Conservation (phyloP, 371 early-diverging fungal genomes). For the Gilbertella persicaria region DNA sequence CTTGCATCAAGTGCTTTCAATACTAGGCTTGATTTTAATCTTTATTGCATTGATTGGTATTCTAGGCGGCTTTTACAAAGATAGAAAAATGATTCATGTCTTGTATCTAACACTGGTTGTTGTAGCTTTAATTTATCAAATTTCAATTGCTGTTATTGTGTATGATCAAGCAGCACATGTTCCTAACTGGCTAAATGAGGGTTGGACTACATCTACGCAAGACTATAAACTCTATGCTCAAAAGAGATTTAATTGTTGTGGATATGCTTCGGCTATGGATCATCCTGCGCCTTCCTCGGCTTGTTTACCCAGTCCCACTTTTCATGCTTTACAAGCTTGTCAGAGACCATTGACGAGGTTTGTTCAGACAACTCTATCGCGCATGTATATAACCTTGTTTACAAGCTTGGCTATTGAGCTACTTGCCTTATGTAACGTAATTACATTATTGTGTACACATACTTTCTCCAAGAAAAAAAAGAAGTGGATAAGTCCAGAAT, state of each 20-base stretch:
- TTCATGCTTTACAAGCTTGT: constrained; percentile 34
- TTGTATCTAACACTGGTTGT: constrained; percentile 33
- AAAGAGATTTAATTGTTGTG: constrained; percentile 43
- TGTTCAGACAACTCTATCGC: constrained; percentile 24
- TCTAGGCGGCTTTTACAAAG: constrained; percentile 31
- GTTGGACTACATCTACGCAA: constrained; percentile 31
- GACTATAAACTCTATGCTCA: constrained; percentile 38
- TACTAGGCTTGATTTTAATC: constrained; percentile 38
- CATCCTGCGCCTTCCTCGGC: constrained; percentile 27
- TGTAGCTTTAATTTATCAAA: constrained; percentile 38
- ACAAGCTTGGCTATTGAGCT: constrained; percentile 35
- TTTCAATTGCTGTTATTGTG: constrained; percentile 34
- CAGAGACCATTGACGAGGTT: constrained; percentile 26
- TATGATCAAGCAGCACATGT: constrained; percentile 42
- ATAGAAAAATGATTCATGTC: constrained; percentile 35
- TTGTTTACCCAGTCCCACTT: constrained; percentile 26
- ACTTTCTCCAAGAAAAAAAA: not conserved
- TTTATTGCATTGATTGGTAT: constrained; percentile 42
- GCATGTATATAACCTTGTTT: constrained; percentile 37
- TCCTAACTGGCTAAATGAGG: constrained; percentile 29
- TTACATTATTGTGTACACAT: constrained; percentile 34
- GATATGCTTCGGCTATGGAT: constrained; percentile 33
- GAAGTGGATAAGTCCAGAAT: constrained; percentile 13
- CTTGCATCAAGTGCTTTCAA: constrained; percentile 50
- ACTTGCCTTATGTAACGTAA: constrained; percentile 36